Percentiles rank a stretch among this genome's conserved stretches.
phyloP scores from a whole-genome alignment of 164 flowering plant genomes.

The Chimonanthus praecox region DNA sequence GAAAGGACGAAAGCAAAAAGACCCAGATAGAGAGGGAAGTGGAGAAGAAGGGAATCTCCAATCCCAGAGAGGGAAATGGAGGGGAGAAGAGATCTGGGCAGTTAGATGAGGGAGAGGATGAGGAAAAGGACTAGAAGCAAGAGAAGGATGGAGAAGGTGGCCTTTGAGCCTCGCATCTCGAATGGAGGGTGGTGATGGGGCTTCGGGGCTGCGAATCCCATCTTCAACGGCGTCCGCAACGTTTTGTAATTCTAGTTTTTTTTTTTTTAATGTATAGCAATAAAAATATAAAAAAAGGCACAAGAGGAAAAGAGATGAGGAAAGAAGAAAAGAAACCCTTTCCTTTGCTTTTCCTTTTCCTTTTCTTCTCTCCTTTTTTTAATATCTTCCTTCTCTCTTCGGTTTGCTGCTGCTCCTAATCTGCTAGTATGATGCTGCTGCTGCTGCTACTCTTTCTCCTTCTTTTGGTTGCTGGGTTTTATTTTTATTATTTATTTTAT shows the following conservation, averaged over 20 bases:
- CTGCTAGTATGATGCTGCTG: not conserved
- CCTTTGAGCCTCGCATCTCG: constrained; percentile 31
- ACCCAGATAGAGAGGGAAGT: too few relatives aligned
- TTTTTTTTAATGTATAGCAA: not conserved
- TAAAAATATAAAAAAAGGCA: not conserved
- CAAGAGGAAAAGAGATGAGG: not conserved
- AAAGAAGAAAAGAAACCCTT: not conserved
- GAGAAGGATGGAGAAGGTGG: constrained; percentile 24
- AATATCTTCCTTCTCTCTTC: too few relatives aligned
- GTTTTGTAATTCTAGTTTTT: too few relatives aligned
- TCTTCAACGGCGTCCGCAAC: constrained; percentile 1
- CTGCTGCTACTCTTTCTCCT: not conserved
- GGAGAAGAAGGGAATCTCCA: too few relatives aligned
- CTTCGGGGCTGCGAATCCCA: constrained; percentile 2
- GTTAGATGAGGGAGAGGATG: constrained; percentile 29
- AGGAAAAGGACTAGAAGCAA: constrained; percentile 19
- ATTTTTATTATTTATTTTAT: too few relatives aligned
- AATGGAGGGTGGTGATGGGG: constrained; percentile 6
- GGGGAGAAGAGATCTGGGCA: too few relatives aligned
- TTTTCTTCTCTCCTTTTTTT: not conserved
- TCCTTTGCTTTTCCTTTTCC: too few relatives aligned
- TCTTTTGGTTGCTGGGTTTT: not conserved
- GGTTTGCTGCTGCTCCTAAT: not conserved
- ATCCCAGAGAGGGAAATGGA: too few relatives aligned
- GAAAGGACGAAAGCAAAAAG: too few relatives aligned